phyloP scores from a whole-genome alignment of 169 alveolate species.

The Plasmodium relictum region DNA sequence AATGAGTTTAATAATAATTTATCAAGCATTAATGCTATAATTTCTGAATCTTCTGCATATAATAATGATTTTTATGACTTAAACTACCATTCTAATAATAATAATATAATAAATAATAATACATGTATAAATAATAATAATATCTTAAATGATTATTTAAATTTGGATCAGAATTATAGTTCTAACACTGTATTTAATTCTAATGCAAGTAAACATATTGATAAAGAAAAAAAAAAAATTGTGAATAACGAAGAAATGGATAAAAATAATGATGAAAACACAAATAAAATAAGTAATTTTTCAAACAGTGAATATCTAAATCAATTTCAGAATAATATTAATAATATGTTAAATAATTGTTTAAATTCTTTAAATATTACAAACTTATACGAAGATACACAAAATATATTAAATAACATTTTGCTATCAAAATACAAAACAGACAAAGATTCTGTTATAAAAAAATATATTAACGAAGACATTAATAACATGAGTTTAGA shows the following conservation, averaged over 20 bases:
- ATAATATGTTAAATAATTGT: constrained; percentile 48
- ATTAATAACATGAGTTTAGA: constrained; percentile 55
- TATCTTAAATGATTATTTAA: not conserved
- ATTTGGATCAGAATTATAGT: not conserved
- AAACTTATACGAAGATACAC: constrained; percentile 46
- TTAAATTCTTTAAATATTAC: constrained; percentile 31
- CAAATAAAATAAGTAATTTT: not conserved
- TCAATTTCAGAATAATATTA: constrained; percentile 37
- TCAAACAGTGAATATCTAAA: constrained; percentile 21
- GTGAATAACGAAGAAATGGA: not conserved
- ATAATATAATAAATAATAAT: not conserved
- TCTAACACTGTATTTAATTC: not conserved
- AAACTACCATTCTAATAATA: not conserved
- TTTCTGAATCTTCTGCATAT: not conserved
- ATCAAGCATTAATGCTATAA: too few relatives aligned
- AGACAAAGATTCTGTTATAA: constrained; percentile 43
- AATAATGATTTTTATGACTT: not conserved
- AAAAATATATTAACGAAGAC: constrained; percentile 62
- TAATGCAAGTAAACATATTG: not conserved
- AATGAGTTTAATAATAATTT: too few relatives aligned
- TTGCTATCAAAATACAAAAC: constrained; percentile 68
- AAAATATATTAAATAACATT: constrained; percentile 35
- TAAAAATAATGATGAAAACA: not conserved
- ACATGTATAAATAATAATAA: not conserved
- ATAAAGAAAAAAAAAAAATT: not conserved